Conservation (phyloP, 176 grass and related monocot species). For the Elymus sibiricus region DNA sequence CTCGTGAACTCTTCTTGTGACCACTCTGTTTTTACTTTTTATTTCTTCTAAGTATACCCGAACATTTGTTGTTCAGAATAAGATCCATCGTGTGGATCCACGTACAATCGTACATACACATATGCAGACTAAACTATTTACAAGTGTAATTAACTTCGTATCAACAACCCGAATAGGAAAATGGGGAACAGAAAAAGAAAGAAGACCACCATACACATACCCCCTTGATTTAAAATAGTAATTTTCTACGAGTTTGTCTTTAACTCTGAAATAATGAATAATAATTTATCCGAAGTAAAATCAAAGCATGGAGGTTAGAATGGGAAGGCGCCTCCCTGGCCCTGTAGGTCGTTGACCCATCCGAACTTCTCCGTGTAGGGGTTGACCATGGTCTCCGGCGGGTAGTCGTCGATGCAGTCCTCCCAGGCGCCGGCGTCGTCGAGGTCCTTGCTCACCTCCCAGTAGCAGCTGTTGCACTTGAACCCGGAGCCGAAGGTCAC, state of each 20-base stretch:
- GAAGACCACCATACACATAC: background rate
- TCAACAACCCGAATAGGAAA: background rate
- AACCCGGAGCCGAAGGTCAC: slow-evolving; percentile 81
- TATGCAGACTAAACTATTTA: background rate
- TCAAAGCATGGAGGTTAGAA: background rate
- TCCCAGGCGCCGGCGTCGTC: slow-evolving; percentile 59
- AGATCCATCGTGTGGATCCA: background rate
- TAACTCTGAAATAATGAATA: background rate
- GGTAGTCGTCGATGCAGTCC: slow-evolving; percentile 68
- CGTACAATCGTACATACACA: background rate
- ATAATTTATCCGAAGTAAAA: background rate
- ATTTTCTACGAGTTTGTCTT: background rate
- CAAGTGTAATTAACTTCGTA: background rate
- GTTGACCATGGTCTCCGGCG: slow-evolving; percentile 59
- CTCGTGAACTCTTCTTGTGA: background rate
- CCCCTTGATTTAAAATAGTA: background rate
- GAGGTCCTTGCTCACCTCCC: slow-evolving; percentile 69
- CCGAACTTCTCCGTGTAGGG: slow-evolving; percentile 80
- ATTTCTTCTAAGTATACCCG: background rate
- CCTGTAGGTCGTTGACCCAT: slow-evolving; percentile 65
- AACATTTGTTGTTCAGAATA: background rate
- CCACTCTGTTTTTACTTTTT: background rate
- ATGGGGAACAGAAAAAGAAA: background rate
- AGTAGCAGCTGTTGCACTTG: slow-evolving; percentile 92
- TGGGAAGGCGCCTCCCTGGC: slow-evolving; percentile 32